Conservation (phyloP, 2,329 filamentous ascomycete species). For the Penicillium brasilianum region DNA sequence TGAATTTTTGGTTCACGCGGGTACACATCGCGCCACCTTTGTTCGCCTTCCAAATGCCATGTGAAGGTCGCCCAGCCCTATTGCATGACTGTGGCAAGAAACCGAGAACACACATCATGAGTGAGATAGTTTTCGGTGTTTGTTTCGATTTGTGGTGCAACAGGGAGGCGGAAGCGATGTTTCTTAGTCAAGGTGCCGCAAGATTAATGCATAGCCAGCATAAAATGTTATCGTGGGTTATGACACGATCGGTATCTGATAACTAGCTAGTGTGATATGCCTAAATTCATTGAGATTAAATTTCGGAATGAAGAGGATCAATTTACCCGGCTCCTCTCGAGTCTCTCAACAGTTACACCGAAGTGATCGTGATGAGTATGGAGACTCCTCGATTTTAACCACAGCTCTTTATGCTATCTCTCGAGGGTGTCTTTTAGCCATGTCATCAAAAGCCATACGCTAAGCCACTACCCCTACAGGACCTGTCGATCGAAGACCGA, state of each 20-base stretch:
- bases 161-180: background rate
- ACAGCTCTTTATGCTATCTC: background rate
- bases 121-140: background rate
- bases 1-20: background rate
- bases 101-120: background rate
- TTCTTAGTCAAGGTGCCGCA: background rate
- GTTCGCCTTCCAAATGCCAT: background rate
- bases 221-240: background rate
- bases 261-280: background rate
- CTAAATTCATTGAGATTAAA: background rate
- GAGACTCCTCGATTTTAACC: background rate
- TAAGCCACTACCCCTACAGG: background rate
- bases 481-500: conserved; percentile 26
- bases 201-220: background rate
- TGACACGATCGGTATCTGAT: background rate
- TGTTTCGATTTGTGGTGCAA: background rate
- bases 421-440: background rate
- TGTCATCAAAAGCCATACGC: background rate
- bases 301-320: background rate
- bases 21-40: background rate
- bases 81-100: background rate
- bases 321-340: background rate
- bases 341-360: too few species aligned
- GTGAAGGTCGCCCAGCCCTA: background rate
- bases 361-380: background rate